Evolutionary conservation across 148 eudicot species (phyloP).

Genomic region (Persicaria tinctoria): DNA sequence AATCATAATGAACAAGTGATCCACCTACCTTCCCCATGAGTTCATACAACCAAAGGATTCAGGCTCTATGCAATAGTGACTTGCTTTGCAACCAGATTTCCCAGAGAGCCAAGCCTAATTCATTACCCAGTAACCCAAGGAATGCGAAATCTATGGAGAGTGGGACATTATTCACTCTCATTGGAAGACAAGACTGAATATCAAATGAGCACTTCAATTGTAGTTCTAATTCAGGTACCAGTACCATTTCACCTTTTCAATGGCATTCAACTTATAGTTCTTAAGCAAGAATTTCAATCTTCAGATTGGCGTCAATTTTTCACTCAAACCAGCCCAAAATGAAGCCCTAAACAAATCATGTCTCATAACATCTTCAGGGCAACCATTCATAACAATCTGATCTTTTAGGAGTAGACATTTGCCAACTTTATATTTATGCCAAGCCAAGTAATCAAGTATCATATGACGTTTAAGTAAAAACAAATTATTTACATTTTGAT

Average conservation of each 20-base stretch:
- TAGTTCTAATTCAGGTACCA: too few relatives aligned
- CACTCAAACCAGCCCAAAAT: background rate
- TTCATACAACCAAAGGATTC: background rate
- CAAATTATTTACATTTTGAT: constrained; percentile 1
- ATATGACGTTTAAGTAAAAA: background rate
- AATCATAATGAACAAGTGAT: background rate
- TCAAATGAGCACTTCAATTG: background rate
- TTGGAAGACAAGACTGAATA: background rate
- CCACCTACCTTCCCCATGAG: background rate
- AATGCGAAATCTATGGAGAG: background rate
- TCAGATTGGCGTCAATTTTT: background rate
- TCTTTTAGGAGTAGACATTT: background rate
- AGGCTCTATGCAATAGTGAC: background rate
- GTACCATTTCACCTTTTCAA: background rate
- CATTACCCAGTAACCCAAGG: too few relatives aligned
- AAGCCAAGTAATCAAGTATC: background rate
- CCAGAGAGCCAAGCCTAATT: background rate
- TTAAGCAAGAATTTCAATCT: background rate
- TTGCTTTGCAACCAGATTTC: background rate
- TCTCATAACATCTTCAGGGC: background rate
- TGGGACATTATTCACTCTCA: background rate
- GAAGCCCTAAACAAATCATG: background rate
- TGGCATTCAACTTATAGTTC: background rate
- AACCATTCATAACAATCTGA: background rate
- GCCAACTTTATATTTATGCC: background rate